Conservation (phyloP, 2,329 filamentous ascomycete genomes). For the Sporothrix humicola region DNA sequence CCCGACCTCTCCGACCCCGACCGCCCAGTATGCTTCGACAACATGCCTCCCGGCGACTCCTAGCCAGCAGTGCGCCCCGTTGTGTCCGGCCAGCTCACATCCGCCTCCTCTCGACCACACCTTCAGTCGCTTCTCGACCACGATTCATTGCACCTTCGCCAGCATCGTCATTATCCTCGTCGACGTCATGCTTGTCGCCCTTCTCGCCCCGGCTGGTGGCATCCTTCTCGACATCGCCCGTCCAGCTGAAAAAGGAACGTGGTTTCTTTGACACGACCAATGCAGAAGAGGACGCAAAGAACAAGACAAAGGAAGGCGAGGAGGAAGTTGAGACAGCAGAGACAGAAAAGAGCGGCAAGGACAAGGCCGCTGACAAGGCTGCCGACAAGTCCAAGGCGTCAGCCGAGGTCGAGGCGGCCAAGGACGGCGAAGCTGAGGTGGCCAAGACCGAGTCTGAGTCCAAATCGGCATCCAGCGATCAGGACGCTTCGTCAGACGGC, state of each 20-base stretch:
- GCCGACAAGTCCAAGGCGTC: neutral
- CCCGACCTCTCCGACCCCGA: neutral
- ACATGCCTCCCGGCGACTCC: conserved; percentile 37
- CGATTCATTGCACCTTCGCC: neutral
- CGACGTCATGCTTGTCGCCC: neutral
- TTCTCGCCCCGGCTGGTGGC: conserved; percentile 3
- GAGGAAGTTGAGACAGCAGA: conserved; percentile 2
- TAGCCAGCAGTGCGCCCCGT: conserved; percentile 28
- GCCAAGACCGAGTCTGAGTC: conserved; percentile 48
- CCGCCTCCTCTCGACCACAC: conserved; percentile 28
- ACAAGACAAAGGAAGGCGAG: conserved; percentile 36
- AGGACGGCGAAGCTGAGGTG: conserved; percentile 27
- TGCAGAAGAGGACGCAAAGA: conserved; percentile 33
- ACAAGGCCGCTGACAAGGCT: conserved; percentile 22
- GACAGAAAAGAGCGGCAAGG: conserved; percentile 26
- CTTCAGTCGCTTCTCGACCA: conserved; percentile 18
- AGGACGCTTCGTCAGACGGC: conserved; percentile 54
- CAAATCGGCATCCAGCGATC: conserved; percentile 43
- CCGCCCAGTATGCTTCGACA: conserved; percentile 38
- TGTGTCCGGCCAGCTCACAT: conserved; percentile 26
- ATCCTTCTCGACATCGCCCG: conserved; percentile 36
- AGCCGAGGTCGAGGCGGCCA: conserved; percentile 27
- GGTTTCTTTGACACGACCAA: conserved; percentile 37
- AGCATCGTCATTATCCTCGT: neutral
- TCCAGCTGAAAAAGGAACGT: conserved; percentile 37